Evolutionary conservation across 306 rosid species (phyloP).

Genomic region (Cucumis hystrix): DNA sequence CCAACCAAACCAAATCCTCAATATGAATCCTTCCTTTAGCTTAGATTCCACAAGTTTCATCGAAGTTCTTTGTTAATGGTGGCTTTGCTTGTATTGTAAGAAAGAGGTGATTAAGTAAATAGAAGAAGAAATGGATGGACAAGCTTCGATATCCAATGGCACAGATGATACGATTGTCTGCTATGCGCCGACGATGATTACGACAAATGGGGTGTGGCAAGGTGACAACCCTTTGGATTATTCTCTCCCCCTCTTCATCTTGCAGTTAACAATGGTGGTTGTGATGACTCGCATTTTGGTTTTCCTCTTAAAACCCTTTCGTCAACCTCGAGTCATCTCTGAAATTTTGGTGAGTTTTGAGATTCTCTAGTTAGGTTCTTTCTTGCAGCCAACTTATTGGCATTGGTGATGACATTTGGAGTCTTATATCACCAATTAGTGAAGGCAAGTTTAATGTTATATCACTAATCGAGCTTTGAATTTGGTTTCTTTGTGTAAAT

Average conservation of each 20-base stretch:
- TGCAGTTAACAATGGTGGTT: conserved; percentile 65
- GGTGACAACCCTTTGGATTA: conserved; percentile 91
- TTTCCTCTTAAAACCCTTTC: conserved; percentile 68
- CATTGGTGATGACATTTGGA: neutral
- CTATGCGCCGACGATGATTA: conserved; percentile 76
- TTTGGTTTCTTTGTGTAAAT: neutral
- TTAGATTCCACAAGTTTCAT: neutral
- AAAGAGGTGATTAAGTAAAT: neutral
- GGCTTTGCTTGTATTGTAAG: neutral
- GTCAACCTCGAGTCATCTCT: conserved; percentile 87
- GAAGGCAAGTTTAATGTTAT: too few species aligned
- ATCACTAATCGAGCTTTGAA: neutral
- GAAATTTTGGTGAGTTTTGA: conserved; percentile 50
- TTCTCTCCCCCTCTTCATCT: conserved; percentile 86
- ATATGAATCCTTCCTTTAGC: neutral
- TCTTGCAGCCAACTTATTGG: neutral
- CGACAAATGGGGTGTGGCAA: conserved; percentile 92
- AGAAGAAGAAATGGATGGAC: neutral
- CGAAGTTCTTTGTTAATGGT: neutral
- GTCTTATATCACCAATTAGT: too few species aligned
- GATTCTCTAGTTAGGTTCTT: neutral
- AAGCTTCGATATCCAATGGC: neutral
- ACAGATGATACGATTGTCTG: conserved; percentile 41
- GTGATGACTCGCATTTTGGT: conserved; percentile 50
- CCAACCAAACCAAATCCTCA: neutral